Evolutionary conservation across 257 asterid species (phyloP).

Genomic region (Agastache rugosa): DNA sequence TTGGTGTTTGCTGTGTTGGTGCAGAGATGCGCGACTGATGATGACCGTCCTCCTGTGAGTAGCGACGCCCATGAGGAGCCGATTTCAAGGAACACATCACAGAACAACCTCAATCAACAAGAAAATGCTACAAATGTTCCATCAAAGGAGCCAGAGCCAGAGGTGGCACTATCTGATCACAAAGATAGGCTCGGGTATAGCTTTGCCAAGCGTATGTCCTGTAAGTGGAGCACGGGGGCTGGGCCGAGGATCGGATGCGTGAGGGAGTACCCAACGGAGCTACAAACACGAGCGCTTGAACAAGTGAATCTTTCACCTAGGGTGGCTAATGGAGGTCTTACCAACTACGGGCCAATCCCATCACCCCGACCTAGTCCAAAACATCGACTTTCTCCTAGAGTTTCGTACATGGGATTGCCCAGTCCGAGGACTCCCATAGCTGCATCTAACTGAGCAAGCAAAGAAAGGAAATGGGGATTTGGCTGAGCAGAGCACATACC

Average conservation of each 20-base stretch:
- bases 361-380: conserved; percentile 96
- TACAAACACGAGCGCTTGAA: conserved; percentile 87
- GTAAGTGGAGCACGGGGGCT: conserved; percentile 86
- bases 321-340: conserved; percentile 47
- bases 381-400: conserved; percentile 79
- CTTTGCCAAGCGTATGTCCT: conserved; percentile 69
- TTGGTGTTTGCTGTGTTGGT: conserved; percentile 19
- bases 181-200: conserved; percentile 43
- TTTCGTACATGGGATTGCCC: conserved; percentile 84
- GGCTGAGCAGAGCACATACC: background rate
- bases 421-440: conserved; percentile 83
- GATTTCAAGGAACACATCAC: conserved; percentile 27
- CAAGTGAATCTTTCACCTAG: conserved; percentile 95
- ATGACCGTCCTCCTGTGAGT: conserved; percentile 54
- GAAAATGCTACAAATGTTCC: conserved; percentile 31
- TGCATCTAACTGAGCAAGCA: conserved; percentile 44
- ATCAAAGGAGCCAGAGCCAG: conserved; percentile 21
- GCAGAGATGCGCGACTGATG: conserved; percentile 87
- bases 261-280: conserved; percentile 77
- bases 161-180: conserved; percentile 11
- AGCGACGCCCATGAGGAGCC: conserved; percentile 44
- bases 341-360: conserved; percentile 82
- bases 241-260: conserved; percentile 97
- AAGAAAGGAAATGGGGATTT: background rate
- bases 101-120: conserved; percentile 36